Percentiles rank a stretch among this genome's conserved stretches.
Conservation (phyloP, 306 rosid genomes). For the Acacia confusa region DNA sequence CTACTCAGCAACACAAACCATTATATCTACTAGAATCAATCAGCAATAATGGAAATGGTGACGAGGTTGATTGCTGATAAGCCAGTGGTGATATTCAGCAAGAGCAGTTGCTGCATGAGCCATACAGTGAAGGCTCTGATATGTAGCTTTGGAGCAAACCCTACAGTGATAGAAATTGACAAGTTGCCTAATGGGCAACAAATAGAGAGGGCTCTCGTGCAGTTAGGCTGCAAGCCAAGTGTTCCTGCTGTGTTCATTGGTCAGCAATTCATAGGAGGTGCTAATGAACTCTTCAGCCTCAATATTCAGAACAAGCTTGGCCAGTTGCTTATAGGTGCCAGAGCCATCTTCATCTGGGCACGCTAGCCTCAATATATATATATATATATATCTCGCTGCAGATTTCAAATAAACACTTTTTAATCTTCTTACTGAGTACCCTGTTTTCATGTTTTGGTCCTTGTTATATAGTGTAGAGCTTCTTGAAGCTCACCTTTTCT, state of each 20-base stretch:
- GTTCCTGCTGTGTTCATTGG: conserved; percentile 57
- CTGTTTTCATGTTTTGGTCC: neutral
- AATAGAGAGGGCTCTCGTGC: conserved; percentile 37
- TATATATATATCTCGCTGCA: neutral
- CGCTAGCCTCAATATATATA: neutral
- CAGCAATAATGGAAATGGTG: conserved; percentile 52
- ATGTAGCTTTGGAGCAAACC: conserved; percentile 50
- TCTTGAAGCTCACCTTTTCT: neutral
- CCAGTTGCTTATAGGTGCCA: conserved; percentile 46
- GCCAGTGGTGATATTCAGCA: conserved; percentile 79
- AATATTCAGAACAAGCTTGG: conserved; percentile 47
- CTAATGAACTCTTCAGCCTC: conserved; percentile 48
- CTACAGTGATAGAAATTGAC: conserved; percentile 45
- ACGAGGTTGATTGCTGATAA: conserved; percentile 51
- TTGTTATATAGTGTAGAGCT: neutral
- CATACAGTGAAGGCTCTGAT: conserved; percentile 45
- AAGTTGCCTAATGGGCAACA: conserved; percentile 40
- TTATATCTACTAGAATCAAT: neutral
- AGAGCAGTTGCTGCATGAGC: conserved; percentile 54
- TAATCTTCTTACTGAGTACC: neutral
- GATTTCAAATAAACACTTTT: neutral
- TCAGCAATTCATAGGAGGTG: conserved; percentile 49
- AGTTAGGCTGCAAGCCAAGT: conserved; percentile 42
- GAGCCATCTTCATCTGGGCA: conserved; percentile 51
- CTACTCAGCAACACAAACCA: conserved; percentile 34